Base-by-base conservation (phyloP, 805 yeast species). In the Zygosaccharomyces bailii region DNA sequence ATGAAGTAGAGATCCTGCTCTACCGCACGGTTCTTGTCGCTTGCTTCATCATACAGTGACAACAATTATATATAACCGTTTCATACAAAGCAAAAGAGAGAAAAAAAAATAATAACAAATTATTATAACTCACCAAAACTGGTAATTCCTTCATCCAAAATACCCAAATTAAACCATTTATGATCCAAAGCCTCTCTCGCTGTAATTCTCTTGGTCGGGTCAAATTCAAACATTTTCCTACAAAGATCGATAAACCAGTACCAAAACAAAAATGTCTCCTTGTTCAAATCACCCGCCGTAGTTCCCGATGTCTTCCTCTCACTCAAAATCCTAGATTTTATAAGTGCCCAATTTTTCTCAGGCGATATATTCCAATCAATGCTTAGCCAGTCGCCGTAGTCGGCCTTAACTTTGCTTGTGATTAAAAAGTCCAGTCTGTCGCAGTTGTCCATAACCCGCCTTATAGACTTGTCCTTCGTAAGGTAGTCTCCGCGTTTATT, bases 221-320 rank as follows among this genome's bases (percentile, higher is more conserved):
- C 87, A 55, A 82, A 82, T 21, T 75, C 80, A 49, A 87, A 76
- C 57, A 86, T 72, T 53, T 74, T 75, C 48, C 74, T 76, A 50
- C 86, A 68, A 53, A 87, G 70, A 62, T 87, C 95, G 41, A 74
- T 67, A 62, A 89, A 89, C 65, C 76, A 76, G 71, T 78, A 84
- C 96, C 97, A 90, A 64, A 88, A 88, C 35, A 78, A 73, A 60
- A 84, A 84, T 44, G 80, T 78, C 34, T 84, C 84, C 63, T 71
- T 62, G 66, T 81, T 71, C 55, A 66, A 49, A 45, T 51, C 51
- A 20, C 50, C 49, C 10, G 52, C 41, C 14, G 44, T 37, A 4
- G 42, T 32, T 17, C 37, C 44, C 18, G 17, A 39, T 21, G 30
- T 29, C 39, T 34, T 35, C 29, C 42, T 47, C 39, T 39, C 50